Evolutionary conservation across 768 basidiomycete genomes (phyloP), one percentile per base, ranked within the genome.

Genomic region (Chalciporus piperatus): DNA sequence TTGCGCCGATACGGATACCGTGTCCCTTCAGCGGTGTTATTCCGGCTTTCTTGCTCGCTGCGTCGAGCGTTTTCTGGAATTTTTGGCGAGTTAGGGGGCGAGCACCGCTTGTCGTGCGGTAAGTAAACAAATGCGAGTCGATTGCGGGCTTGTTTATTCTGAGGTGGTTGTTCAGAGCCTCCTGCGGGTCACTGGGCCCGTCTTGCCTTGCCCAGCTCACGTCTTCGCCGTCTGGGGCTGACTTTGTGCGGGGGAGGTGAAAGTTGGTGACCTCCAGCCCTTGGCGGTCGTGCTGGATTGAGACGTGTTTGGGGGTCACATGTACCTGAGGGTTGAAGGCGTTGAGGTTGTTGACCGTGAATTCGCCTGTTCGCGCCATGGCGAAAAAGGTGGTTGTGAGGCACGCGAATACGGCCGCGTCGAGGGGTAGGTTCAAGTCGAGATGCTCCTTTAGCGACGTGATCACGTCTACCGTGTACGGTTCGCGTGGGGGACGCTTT

Each of bases 1-100:
- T 72, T 3, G 64, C 52, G 3, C 70, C 65, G 11, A 70, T 67
- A 49, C 62, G 58, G 19, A 67, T 57, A 13, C 65, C 55, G 48
- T 71, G 67, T 6, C 63, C 58, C 12, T 32, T 32, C 10, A 32
- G 3, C 5, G 30, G 30, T 9, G 4, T 4, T 9, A 32, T 4
- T 10, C 30, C 30, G 12, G 30, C 30, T 10, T 13, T 32, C 12
- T 32, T 32, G 5, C 3, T 4, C 5, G 30, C 30, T 10, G 30
- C 8, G 5, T 32, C 30, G 10, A 32, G 30, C 5, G 30, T 32
- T 13, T 32, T 32, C 9, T 6, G 30, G 30, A 32, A 32, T 10
- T 32, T 32, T 13, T 10, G 30, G 3, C 30, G 4, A 2, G 30
- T 32, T 6, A 32, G 30, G 12, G 12, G 30, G 2, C 12, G 30